Conservation (phyloP, 164 flowering plant species). For the Platanus orientalis region DNA sequence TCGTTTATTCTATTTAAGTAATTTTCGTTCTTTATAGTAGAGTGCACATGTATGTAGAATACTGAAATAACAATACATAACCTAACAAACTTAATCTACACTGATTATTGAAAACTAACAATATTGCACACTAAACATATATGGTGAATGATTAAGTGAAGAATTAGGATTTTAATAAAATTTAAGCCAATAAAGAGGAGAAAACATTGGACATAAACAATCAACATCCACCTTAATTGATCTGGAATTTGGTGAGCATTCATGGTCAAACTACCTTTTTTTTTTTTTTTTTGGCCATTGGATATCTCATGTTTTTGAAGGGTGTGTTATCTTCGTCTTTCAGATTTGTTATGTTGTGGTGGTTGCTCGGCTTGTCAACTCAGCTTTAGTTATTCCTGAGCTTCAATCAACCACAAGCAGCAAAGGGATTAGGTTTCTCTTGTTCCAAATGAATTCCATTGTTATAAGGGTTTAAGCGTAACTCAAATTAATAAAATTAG, state of each 20-base stretch:
- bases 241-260: conserved; percentile 68
- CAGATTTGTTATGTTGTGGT: conserved; percentile 90
- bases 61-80: too few relatives aligned
- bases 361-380: conserved; percentile 84
- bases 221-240: too few relatives aligned
- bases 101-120: too few relatives aligned
- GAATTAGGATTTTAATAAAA: too few relatives aligned
- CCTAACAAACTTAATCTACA: too few relatives aligned
- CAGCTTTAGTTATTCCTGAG: conserved; percentile 92
- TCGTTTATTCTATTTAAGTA: too few relatives aligned
- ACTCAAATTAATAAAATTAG: background rate
- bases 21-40: too few relatives aligned
- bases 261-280: background rate
- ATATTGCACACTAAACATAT: too few relatives aligned
- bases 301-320: background rate
- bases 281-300: background rate
- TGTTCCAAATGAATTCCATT: background rate
- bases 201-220: too few relatives aligned
- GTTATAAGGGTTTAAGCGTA: background rate
- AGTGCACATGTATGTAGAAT: too few relatives aligned
- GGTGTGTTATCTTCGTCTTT: conserved; percentile 15
- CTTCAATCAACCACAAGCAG: conserved; percentile 89
- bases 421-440: conserved; percentile 85
- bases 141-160: too few relatives aligned
- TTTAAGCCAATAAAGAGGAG: too few relatives aligned